phyloP scores from a whole-genome alignment of 805 yeast species.

The Candida verbasci region DNA sequence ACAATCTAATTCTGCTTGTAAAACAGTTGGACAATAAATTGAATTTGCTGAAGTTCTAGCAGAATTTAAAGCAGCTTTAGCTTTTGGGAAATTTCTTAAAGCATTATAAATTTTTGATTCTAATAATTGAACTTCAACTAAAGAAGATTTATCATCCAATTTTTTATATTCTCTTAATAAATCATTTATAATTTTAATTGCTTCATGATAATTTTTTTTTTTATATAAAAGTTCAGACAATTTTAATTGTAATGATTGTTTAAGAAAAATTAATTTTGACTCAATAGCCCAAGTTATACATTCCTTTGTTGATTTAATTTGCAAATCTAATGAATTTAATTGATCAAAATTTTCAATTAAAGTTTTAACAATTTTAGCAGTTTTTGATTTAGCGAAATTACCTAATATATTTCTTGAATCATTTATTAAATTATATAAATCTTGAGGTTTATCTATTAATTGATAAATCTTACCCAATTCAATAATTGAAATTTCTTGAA shows the following conservation, averaged over 20 bases:
- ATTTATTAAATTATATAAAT: conserved; percentile 59
- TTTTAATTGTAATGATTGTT: conserved; percentile 83
- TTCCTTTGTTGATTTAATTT: conserved; percentile 69
- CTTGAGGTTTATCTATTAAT: conserved; percentile 39
- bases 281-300: conserved; percentile 83
- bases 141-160: conserved; percentile 90
- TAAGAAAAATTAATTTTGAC: conserved; percentile 80
- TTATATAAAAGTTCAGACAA: conserved; percentile 71
- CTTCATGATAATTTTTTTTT: conserved; percentile 60
- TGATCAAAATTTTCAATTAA: conserved; percentile 74
- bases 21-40: conserved; percentile 88
- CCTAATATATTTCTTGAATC: conserved; percentile 69
- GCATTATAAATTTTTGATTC: conserved; percentile 91
- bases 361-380: conserved; percentile 82
- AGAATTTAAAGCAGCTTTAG: conserved; percentile 87
- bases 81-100: conserved; percentile 82
- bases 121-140: conserved; percentile 91
- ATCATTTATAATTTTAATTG: conserved; percentile 66
- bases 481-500: conserved; percentile 62
- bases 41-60: conserved; percentile 98
- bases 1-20: conserved; percentile 91
- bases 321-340: conserved; percentile 59
- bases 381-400: conserved; percentile 85
- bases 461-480: conserved; percentile 76
- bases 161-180: conserved; percentile 84